These are phyloP conservation scores for Iberis pinnata DNA, from an alignment of 345 rosid genomes.

Conservation along the genomic window DNA sequence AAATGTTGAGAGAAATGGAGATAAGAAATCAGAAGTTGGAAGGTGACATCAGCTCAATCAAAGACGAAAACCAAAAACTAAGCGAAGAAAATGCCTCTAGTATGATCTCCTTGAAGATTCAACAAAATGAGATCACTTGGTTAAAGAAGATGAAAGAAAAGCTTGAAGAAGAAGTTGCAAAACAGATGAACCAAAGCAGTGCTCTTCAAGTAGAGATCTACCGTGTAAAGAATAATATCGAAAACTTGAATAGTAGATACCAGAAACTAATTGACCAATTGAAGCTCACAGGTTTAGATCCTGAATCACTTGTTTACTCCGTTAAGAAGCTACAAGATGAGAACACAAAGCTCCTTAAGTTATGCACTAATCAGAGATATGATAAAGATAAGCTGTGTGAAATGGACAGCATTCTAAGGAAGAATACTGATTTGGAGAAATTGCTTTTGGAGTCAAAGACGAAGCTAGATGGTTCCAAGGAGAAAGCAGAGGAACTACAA, in stretches of 20 bases:
- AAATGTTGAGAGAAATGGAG: constrained; percentile 50
- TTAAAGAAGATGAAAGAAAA: constrained; percentile 62
- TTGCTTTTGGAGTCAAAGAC: constrained; percentile 64
- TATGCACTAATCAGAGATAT: constrained; percentile 34
- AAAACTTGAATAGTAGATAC: constrained; percentile 49
- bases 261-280: constrained; percentile 51
- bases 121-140: constrained; percentile 47
- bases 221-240: constrained; percentile 56
- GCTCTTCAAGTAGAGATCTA: constrained; percentile 66
- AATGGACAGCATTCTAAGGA: constrained; percentile 36
- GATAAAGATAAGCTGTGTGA: constrained; percentile 35
- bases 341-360: constrained; percentile 53
- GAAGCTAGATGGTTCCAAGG: constrained; percentile 53
- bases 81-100: constrained; percentile 43
- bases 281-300: constrained; percentile 55
- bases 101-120: constrained; percentile 31
- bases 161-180: constrained; percentile 66
- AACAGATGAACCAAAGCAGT: constrained; percentile 52
- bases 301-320: constrained; percentile 42
- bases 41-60: constrained; percentile 39
- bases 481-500: constrained; percentile 46
- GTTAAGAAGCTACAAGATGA: constrained; percentile 62
- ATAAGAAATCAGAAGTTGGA: constrained; percentile 45
- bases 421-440: constrained; percentile 54
- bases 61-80: constrained; percentile 45